Base-by-base conservation (phyloP, 2,329 filamentous ascomycete species). In the Bretziella fagacearum region DNA sequence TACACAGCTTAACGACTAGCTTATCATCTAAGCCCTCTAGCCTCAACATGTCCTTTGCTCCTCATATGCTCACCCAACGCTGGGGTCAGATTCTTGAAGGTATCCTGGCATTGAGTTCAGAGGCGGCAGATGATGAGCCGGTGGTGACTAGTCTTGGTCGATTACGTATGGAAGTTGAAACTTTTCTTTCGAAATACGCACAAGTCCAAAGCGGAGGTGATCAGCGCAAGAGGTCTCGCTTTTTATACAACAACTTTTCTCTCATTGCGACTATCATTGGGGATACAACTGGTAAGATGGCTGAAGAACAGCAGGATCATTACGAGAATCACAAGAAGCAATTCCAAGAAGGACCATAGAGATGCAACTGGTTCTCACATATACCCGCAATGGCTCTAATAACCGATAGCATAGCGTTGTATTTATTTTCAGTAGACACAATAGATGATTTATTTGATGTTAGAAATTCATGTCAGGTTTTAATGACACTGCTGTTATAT, bases 161-260 rank as follows among this genome's bases (percentile, higher is more conserved):
- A 22, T 63, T 98, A 56, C 70, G 85, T 25, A 73, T 70, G 48
- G 91, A 96, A 58, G 81, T 89, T 35, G 86, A 96, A 61, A 73
- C 74, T 0, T 91, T 95, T 54, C 62, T 98, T 51, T 74, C 74
- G 4, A 85, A 82, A 58, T 68, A 87, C 50, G 82, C 83, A 57
- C 42, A 48, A 17, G 37, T 48, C 13, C 81, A 84, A 54, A 68
- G 69, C 0, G 84, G 87, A 52, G 77, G 74, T 17, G 89, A 94
- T 56, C 71, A 74, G 53, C 75, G 84, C 58, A 93, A 93, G 64
- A 71, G 81, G 54, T 81, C 89, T 54, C 70, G 91, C 37, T 96
- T 96, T 58, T 62, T 98, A 56, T 91, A 83, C 59, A 98, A 96
- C 60, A 98, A 98, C 61, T 96, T 93, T 62, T 93, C 84, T 46